Percentiles rank a stretch among this genome's conserved stretches.
Evolutionary conservation across 805 yeast genomes (phyloP).

Genomic region (Kazachstania viticola): DNA sequence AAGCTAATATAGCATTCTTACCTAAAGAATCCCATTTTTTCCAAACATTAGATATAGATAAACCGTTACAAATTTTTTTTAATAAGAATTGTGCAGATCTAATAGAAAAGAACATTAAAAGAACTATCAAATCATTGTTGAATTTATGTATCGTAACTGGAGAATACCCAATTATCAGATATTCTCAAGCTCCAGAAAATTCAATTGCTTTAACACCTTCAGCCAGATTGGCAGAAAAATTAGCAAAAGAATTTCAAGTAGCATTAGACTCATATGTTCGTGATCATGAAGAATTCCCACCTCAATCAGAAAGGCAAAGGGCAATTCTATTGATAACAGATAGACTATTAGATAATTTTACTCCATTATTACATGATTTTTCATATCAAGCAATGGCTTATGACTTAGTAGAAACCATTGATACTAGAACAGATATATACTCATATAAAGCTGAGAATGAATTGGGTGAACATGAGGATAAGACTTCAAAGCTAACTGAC

Average conservation of each 20-base stretch:
- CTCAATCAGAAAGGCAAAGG: conserved; percentile 46
- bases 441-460: conserved; percentile 47
- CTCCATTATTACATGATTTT: conserved; percentile 83
- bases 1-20: conserved; percentile 37
- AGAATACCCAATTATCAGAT: conserved; percentile 80
- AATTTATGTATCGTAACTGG: conserved; percentile 69
- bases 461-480: conserved; percentile 32
- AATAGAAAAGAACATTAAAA: conserved; percentile 44
- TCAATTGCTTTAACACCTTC: conserved; percentile 40
- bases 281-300: conserved; percentile 50
- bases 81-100: conserved; percentile 52
- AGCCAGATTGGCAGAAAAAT: conserved; percentile 47
- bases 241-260: conserved; percentile 62
- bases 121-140: conserved; percentile 54
- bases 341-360: conserved; percentile 69
- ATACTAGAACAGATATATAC: conserved; percentile 35
- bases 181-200: conserved; percentile 42
- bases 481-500: conserved; percentile 41
- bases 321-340: conserved; percentile 70
- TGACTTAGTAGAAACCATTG: conserved; percentile 47
- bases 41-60: conserved; percentile 44
- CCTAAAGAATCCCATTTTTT: conserved; percentile 67
- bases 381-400: conserved; percentile 86
- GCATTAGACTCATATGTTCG: conserved; percentile 70
- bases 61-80: conserved; percentile 63